These are phyloP conservation scores for Aureobasidium sp. DNA, from an alignment of 2,329 filamentous ascomycete species.

Conservation along the genomic window DNA sequence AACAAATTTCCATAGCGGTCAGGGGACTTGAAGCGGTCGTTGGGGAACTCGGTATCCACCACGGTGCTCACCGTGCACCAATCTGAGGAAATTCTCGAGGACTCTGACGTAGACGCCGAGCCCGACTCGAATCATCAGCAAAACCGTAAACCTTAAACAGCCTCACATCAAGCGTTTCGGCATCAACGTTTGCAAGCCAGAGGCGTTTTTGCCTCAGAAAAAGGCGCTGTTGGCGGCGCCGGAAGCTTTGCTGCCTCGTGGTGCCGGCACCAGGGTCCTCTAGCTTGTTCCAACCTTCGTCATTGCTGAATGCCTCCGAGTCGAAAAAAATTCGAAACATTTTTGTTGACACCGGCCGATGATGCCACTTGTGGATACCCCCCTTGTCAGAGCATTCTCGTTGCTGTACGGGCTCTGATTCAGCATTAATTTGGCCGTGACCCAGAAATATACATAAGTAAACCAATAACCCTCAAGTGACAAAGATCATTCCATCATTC, in stretches of 20 bases:
- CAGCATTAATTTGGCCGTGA: conserved; percentile 4
- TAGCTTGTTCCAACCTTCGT: conserved; percentile 11
- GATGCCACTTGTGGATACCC: conserved; percentile 11
- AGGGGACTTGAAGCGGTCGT: conserved; percentile 6
- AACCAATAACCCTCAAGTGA: conserved; percentile 4
- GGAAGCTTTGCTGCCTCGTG: conserved; percentile 9
- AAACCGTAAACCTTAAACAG: conserved; percentile 4
- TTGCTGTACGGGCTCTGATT: conserved; percentile 7
- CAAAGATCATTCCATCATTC: background rate
- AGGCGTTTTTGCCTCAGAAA: conserved; percentile 8
- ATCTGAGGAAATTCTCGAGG: background rate
- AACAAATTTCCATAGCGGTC: conserved; percentile 8
- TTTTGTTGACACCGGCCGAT: conserved; percentile 11
- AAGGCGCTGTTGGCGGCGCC: background rate
- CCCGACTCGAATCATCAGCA: background rate
- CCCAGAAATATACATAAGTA: conserved; percentile 11
- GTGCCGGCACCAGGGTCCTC: conserved; percentile 3
- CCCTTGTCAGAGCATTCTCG: conserved; percentile 8
- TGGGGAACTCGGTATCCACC: conserved; percentile 9
- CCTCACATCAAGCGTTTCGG: conserved; percentile 10
- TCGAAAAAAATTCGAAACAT: conserved; percentile 8
- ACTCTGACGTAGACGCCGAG: conserved; percentile 2
- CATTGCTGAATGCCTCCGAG: conserved; percentile 9
- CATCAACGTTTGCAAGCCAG: conserved; percentile 3
- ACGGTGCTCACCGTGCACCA: conserved; percentile 8